These are phyloP conservation scores for Buddleja alternifolia DNA, from an alignment of 257 asterid genomes.

Conservation along the genomic window DNA sequence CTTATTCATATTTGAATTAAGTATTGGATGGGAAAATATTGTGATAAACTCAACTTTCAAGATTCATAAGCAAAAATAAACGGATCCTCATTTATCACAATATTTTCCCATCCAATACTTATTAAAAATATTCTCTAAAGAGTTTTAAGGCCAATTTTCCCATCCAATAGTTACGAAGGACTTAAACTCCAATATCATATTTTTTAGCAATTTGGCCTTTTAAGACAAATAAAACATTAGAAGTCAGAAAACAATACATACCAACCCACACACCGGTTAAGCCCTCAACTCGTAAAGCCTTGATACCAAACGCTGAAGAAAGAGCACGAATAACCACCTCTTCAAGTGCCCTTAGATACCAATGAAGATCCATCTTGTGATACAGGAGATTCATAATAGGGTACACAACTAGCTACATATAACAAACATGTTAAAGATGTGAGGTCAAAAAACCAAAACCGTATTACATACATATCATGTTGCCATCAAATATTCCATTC, in stretches of 20 bases:
- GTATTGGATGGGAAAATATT: too few species aligned
- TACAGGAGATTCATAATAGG: conserved; percentile 91
- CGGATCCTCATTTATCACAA: too few species aligned
- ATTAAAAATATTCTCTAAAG: too few species aligned
- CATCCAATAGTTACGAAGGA: not conserved
- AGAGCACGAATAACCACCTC: conserved; percentile 90
- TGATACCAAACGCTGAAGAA: conserved; percentile 60
- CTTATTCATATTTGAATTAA: too few species aligned
- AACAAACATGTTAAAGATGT: too few species aligned
- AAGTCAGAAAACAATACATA: conserved; percentile 37
- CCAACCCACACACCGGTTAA: conserved; percentile 99
- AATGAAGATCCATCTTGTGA: conserved; percentile 83
- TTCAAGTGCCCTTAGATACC: conserved; percentile 95
- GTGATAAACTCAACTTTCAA: too few species aligned
- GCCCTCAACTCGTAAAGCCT: conserved; percentile 75
- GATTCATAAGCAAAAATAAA: too few species aligned
- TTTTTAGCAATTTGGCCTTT: too few species aligned
- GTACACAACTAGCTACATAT: conserved; percentile 89
- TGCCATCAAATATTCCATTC: too few species aligned
- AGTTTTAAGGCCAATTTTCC: too few species aligned
- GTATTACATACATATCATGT: too few species aligned
- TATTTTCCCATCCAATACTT: too few species aligned
- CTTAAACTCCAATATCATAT: not conserved
- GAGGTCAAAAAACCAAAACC: conserved; percentile 15
- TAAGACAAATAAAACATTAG: not conserved